These are phyloP conservation scores for Colletotrichum siamense DNA, from an alignment of 2,329 filamentous ascomycete genomes.

Conservation along the genomic window DNA sequence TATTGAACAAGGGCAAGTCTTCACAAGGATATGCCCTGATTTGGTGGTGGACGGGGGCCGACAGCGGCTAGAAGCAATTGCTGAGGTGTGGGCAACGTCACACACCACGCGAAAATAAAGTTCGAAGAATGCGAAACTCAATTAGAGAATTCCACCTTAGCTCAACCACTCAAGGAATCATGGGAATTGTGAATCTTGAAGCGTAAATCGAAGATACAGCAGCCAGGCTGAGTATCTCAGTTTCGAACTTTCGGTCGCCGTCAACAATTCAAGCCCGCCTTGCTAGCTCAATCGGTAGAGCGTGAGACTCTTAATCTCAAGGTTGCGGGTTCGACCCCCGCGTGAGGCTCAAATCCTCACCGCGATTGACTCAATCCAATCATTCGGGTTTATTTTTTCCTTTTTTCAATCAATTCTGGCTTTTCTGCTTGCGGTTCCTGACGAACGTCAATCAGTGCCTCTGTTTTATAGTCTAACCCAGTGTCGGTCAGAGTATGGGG, in stretches of 20 bases:
- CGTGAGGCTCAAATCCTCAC: conserved; percentile 22
- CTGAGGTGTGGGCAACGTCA: not conserved
- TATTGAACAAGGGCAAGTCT: not conserved
- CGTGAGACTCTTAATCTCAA: conserved; percentile 62
- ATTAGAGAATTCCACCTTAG: not conserved
- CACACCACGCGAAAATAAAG: not conserved
- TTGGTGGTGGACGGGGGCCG: not conserved
- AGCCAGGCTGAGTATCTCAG: not conserved
- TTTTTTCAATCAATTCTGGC: not conserved
- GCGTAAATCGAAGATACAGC: not conserved
- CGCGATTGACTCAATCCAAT: not conserved
- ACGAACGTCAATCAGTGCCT: not conserved
- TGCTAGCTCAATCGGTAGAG: conserved; percentile 22
- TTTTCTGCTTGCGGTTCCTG: not conserved
- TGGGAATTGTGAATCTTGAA: not conserved
- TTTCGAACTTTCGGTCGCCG: rapidly evolving
- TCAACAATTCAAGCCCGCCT: conserved; percentile 1
- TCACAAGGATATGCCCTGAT: not conserved
- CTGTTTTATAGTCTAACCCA: not conserved
- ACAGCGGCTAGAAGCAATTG: not conserved
- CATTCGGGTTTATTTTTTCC: not conserved
- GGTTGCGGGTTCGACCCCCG: conserved; percentile 28
- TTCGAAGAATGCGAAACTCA: not conserved
- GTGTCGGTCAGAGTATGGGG: not conserved
- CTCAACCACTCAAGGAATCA: not conserved